Evolutionary conservation across 192 early-diverging fungal genomes (phyloP).

Genomic region (Funneliformis mosseae): DNA sequence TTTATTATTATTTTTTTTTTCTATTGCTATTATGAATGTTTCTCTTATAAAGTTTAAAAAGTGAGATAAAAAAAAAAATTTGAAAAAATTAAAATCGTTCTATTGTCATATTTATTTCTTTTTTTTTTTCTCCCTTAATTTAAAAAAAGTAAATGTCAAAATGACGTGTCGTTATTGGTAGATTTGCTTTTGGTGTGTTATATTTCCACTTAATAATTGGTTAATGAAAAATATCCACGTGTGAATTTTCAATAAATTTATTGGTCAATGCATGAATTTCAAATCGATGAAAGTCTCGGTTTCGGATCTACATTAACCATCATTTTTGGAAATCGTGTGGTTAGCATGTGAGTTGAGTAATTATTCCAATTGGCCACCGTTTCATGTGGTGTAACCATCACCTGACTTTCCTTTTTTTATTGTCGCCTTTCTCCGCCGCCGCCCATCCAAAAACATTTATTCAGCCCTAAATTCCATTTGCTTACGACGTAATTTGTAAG

Average conservation of each 20-base stretch:
- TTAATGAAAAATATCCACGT: not conserved
- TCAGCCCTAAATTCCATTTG: not conserved
- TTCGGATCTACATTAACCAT: not conserved
- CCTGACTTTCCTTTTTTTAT: not conserved
- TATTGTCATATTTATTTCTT: not conserved
- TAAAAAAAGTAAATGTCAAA: not conserved
- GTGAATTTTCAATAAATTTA: not conserved
- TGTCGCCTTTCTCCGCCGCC: too few relatives aligned
- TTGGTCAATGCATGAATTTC: not conserved
- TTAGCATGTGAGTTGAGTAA: conserved; percentile 14
- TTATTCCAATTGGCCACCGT: not conserved
- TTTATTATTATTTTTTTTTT: not conserved
- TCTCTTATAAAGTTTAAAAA: not conserved
- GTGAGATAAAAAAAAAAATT: not conserved
- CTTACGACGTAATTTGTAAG: too few relatives aligned
- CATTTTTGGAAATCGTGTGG: conserved; percentile 15
- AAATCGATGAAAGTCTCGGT: not conserved
- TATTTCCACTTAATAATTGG: not conserved
- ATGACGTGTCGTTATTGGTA: not conserved
- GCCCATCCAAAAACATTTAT: not conserved
- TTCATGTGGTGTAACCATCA: not conserved
- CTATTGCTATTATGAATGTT: not conserved
- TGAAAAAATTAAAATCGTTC: not conserved
- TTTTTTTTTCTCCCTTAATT: not conserved
- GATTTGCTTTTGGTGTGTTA: not conserved